Evolutionary conservation across 768 basidiomycete genomes (phyloP), one percentile per base, ranked within the genome.

Genomic region (Mycena filopes): DNA sequence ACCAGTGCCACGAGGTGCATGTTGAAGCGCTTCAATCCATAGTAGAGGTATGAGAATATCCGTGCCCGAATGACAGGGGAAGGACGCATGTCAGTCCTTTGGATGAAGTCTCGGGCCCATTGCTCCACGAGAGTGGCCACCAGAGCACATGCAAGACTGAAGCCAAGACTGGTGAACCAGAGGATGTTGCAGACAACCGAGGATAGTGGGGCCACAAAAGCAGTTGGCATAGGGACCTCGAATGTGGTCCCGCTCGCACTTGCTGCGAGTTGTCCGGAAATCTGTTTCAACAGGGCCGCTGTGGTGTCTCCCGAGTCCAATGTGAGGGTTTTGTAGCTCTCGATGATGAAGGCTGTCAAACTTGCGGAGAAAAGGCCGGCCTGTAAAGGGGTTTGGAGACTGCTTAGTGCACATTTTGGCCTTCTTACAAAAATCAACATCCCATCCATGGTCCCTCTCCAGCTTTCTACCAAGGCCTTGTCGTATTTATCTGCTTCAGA

Each of bases 331-430:
- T 48, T 41, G 46, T 60, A 60, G 49, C 58, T 60, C 29, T 60
- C 58, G 15, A 60, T 21, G 33, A 60, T 48, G 23, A 60, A 50
- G 5, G 58, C 58, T 13, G 58, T 60, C 12, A 60, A 23, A n/a
- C 31, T 60, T n/a, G 58, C 58, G 23, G 58, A 60, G 29, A 60
- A 60, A 11, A 60, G 46, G 21, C 58, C 58, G 12, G 58, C 42
- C 49, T 60, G 28, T 26, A 2, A 5, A 13, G 28, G 21, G 28
- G 26, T 33, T 15, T 5, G 48, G 43, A 41, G 12, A 12, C 2
- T 11, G 20, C n/a, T 49, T 18, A 7, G 26, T 18, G 18, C 10
- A 15, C 15, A 11, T 23, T 20, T 13, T n/a, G 15, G 23, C 1
- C 3, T 13, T 6, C 58, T 21, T n/a, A 50, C 58, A 33, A 60